Evolutionary conservation across 2,329 filamentous ascomycete species (phyloP).

Genomic region (Dothideomycetes sp.): DNA sequence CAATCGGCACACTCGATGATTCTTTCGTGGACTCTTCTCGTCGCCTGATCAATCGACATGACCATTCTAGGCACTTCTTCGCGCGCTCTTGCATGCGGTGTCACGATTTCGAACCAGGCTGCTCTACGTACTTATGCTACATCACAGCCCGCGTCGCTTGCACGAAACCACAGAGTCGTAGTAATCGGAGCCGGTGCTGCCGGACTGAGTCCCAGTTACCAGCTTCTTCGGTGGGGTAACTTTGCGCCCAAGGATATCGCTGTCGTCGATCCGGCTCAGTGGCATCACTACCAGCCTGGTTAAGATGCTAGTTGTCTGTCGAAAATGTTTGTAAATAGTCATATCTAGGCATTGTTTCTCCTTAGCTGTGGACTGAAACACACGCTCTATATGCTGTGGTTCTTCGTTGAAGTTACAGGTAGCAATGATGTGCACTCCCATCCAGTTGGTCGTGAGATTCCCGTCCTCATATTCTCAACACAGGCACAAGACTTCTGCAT

Average conservation of each 20-base stretch:
- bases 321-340: background rate
- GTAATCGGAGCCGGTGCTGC: conserved; percentile 57
- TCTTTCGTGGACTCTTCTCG: background rate
- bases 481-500: too few species aligned
- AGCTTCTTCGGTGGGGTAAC: conserved; percentile 49
- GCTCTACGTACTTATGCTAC: conserved; percentile 1
- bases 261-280: conserved; percentile 49
- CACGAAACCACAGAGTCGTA: conserved; percentile 49
- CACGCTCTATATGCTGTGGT: too few species aligned
- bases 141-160: conserved; percentile 2
- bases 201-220: conserved; percentile 54
- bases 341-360: background rate
- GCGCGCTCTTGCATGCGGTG: background rate
- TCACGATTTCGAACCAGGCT: background rate
- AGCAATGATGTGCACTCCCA: too few species aligned
- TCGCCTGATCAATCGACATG: background rate
- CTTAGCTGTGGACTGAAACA: too few species aligned
- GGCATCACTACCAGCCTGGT: conserved; percentile 59
- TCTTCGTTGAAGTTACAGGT: too few species aligned
- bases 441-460: too few species aligned
- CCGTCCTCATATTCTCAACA: too few species aligned
- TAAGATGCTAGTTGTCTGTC: conserved; percentile 26
- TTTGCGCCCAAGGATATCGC: conserved; percentile 52
- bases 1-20: background rate
- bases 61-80: background rate